These are phyloP conservation scores for Talaromyces sp. DNA, from an alignment of 2,329 filamentous ascomycete species.

Conservation along the genomic window DNA sequence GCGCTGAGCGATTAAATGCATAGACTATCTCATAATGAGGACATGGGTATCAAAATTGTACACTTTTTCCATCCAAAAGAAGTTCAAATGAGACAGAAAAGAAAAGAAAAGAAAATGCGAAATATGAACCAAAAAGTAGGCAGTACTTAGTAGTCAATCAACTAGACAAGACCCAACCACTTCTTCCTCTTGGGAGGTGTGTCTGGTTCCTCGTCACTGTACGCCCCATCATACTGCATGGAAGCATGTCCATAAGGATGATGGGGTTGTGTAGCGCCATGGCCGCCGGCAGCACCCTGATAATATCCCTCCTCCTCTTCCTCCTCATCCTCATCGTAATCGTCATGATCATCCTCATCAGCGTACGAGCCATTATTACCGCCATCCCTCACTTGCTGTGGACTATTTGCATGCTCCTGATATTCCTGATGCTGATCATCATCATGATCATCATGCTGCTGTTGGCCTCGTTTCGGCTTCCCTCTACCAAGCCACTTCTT, in stretches of 20 bases:
- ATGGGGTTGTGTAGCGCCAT: neutral
- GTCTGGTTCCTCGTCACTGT: constrained; percentile 15
- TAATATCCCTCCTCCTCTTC: constrained; percentile 11
- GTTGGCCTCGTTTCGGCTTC: constrained; percentile 21
- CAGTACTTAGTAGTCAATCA: neutral
- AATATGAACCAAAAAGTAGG: neutral
- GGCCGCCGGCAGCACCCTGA: neutral
- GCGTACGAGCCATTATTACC: neutral
- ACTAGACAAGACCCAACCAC: constrained; percentile 26
- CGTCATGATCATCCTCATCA: constrained; percentile 17
- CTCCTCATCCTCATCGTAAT: too few species aligned
- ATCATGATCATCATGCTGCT: neutral
- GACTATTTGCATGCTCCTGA: neutral
- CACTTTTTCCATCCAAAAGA: neutral
- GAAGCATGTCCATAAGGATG: neutral
- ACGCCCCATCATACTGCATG: neutral
- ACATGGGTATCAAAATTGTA: constrained; percentile 10
- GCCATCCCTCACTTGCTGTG: neutral
- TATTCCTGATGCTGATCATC: neutral
- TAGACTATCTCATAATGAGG: neutral
- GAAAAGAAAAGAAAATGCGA: neutral
- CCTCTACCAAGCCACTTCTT: constrained; percentile 33
- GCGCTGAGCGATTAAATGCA: neutral
- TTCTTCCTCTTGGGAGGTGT: constrained; percentile 25
- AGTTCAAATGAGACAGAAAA: neutral